Percentiles rank a stretch among this genome's conserved stretches.
phyloP scores from a whole-genome alignment of 306 rosid genomes.

The Gynostemma pentaphyllum region DNA sequence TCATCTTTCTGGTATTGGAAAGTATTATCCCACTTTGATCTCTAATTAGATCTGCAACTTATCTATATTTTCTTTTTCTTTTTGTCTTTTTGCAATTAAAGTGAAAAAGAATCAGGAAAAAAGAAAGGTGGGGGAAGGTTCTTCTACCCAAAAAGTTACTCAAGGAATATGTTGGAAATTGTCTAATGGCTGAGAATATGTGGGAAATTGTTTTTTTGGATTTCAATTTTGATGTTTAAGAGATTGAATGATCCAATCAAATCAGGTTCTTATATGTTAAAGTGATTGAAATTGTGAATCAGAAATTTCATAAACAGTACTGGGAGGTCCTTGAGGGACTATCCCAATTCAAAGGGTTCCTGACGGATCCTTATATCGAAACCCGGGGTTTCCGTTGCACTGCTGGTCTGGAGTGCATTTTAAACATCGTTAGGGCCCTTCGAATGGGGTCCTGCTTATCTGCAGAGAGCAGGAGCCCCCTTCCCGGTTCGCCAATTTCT shows the following conservation, averaged over 20 bases:
- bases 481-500: slow-evolving; percentile 46
- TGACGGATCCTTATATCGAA: slow-evolving; percentile 66
- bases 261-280: not conserved
- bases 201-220: too few species aligned
- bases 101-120: not conserved
- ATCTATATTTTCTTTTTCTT: not conserved
- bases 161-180: not conserved
- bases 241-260: not conserved
- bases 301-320: too few species aligned
- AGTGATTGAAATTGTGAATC: too few species aligned
- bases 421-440: slow-evolving; percentile 76
- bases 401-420: slow-evolving; percentile 87
- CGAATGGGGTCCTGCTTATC: slow-evolving; percentile 99
- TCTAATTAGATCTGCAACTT: not conserved
- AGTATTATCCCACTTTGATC: not conserved
- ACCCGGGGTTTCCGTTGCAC: slow-evolving; percentile 28
- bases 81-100: not conserved
- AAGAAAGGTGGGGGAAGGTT: not conserved
- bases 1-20: not conserved
- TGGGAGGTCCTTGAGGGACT: too few species aligned
- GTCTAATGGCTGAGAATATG: too few species aligned
- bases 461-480: slow-evolving; percentile 88
- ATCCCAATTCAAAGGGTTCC: not conserved
- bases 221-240: not conserved
- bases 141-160: not conserved